Conservation (phyloP, 768 basidiomycete species). For the Tricholoma hemisulphureum region DNA sequence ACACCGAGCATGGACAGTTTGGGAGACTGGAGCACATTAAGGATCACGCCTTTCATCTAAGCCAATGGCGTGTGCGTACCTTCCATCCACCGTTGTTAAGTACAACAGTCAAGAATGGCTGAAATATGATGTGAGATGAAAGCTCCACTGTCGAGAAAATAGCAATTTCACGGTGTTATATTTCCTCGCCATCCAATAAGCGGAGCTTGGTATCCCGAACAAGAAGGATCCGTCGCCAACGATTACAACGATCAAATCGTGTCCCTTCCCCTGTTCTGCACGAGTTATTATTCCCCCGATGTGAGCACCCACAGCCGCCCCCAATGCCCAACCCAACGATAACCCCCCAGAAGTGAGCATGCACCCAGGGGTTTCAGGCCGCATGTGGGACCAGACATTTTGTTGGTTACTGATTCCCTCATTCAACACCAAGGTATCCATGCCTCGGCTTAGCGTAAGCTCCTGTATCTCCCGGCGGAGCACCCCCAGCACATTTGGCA, state of each 20-base stretch:
- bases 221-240: constrained; percentile 72
- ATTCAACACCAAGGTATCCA: constrained; percentile 50
- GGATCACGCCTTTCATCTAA: background rate
- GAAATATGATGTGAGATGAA: background rate
- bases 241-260: constrained; percentile 57
- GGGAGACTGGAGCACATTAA: constrained; percentile 44
- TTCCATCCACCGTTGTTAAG: constrained; percentile 75
- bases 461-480: constrained; percentile 43
- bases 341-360: constrained; percentile 60
- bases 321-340: constrained; percentile 67
- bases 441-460: constrained; percentile 38
- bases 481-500: constrained; percentile 48
- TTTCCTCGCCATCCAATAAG: constrained; percentile 70
- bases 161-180: constrained; percentile 68
- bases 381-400: constrained; percentile 56
- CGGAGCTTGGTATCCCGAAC: constrained; percentile 63
- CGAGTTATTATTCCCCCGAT: constrained; percentile 39
- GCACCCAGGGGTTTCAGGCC: constrained; percentile 48
- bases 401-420: constrained; percentile 62
- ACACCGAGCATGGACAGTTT: constrained; percentile 63
- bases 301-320: constrained; percentile 58
- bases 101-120: constrained; percentile 72
- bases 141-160: no score
- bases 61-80: constrained; percentile 29
- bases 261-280: constrained; percentile 19